Conservation (phyloP, 768 basidiomycete genomes). For the Termitomyces sp. region DNA sequence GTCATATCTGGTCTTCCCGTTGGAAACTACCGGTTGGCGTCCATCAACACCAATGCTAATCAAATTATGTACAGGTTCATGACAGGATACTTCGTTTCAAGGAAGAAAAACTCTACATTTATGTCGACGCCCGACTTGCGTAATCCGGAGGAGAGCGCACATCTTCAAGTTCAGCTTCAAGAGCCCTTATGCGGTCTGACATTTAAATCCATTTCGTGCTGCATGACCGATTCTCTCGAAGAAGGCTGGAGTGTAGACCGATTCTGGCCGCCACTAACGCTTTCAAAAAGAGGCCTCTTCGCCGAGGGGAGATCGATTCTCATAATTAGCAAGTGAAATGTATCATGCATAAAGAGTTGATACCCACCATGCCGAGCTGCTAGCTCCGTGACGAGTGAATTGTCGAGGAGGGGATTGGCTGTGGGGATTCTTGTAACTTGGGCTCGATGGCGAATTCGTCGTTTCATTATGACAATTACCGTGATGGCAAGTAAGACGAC, state of each 20-base stretch:
- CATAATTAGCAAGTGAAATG: not conserved
- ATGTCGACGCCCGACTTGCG: too few species aligned
- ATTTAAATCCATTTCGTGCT: not conserved
- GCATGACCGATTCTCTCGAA: not conserved
- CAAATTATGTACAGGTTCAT: too few species aligned
- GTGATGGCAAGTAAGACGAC: not conserved
- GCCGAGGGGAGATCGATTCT: not conserved
- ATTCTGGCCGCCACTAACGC: not conserved
- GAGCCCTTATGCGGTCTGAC: not conserved
- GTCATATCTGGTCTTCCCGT: conserved; percentile 48
- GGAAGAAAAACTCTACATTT: too few species aligned
- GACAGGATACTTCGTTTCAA: too few species aligned
- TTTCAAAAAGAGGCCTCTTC: not conserved
- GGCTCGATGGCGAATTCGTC: not conserved
- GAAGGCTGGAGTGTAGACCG: not conserved
- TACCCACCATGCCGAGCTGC: not conserved
- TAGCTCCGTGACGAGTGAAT: not conserved
- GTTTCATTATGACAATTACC: not conserved
- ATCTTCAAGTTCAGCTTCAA: not conserved
- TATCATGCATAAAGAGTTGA: not conserved
- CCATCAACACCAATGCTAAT: conserved; percentile 50
- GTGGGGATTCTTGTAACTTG: not conserved
- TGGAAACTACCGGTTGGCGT: conserved; percentile 52
- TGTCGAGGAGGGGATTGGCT: not conserved
- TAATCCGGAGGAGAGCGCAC: not conserved